Evolutionary conservation across 1,139 yeast genomes (phyloP).

Genomic region (Groenewaldozyma sp.): DNA sequence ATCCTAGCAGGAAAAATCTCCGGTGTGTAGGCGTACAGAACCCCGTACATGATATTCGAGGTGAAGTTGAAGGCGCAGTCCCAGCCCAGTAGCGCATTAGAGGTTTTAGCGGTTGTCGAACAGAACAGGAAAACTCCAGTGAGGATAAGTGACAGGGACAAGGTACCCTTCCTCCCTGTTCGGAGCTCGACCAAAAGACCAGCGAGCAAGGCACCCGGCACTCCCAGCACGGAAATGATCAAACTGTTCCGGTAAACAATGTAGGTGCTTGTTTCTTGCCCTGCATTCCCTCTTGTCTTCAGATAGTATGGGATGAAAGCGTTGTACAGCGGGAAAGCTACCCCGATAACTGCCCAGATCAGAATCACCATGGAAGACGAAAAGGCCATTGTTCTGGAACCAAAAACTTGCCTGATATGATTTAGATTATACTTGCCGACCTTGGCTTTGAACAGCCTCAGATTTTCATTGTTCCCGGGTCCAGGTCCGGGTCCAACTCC

Average conservation of each 20-base stretch:
- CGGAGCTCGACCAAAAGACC: conserved; percentile 37
- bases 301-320: conserved; percentile 44
- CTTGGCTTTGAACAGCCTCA: conserved; percentile 3
- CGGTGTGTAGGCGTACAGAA: conserved; percentile 49
- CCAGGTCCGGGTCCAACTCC: not conserved
- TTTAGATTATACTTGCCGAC: conserved; percentile 10
- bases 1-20: conserved; percentile 49
- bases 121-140: conserved; percentile 50
- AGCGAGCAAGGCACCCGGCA: conserved; percentile 49
- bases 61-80: conserved; percentile 43
- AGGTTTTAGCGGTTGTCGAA: conserved; percentile 44
- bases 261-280: conserved; percentile 30
- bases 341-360: conserved; percentile 45
- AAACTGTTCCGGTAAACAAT: conserved; percentile 42
- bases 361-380: conserved; percentile 36
- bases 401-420: conserved; percentile 29
- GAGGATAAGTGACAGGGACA: conserved; percentile 44
- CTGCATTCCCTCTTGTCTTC: conserved; percentile 37
- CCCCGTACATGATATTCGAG: conserved; percentile 45
- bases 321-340: conserved; percentile 44
- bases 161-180: conserved; percentile 48
- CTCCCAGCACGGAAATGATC: conserved; percentile 41
- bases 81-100: conserved; percentile 44
- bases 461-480: not conserved
- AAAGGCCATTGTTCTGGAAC: conserved; percentile 31